Conservation (phyloP, 2,329 filamentous ascomycete species). For the Thyridium curvatum region DNA sequence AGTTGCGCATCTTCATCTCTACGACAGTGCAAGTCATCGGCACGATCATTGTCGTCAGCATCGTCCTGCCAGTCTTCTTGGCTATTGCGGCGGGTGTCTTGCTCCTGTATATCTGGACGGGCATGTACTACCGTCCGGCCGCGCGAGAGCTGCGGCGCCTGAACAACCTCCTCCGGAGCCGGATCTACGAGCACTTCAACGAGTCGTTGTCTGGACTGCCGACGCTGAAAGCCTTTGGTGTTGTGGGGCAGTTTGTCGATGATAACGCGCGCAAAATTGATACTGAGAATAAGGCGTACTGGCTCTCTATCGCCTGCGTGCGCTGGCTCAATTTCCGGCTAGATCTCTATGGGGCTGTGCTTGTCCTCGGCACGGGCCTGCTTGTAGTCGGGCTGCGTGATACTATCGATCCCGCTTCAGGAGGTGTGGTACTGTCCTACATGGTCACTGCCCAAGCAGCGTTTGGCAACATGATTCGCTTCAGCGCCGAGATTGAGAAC, state of each 20-base stretch:
- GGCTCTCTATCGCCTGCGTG: constrained; percentile 61
- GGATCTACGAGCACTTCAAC: constrained; percentile 58
- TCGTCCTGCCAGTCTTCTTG: constrained; percentile 29
- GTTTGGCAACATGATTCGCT: constrained; percentile 64
- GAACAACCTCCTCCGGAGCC: constrained; percentile 58
- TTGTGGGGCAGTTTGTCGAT: constrained; percentile 49
- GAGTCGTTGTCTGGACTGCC: constrained; percentile 42
- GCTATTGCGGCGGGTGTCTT: constrained; percentile 49
- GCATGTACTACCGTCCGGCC: constrained; percentile 60
- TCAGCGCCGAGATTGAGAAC: constrained; percentile 27
- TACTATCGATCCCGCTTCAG: constrained; percentile 27
- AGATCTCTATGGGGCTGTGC: constrained; percentile 52
- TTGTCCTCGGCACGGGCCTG: constrained; percentile 58
- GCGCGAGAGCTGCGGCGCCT: constrained; percentile 64
- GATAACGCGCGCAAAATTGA: constrained; percentile 45
- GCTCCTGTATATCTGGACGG: constrained; percentile 18
- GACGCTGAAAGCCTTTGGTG: constrained; percentile 59
- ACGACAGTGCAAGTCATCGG: constrained; percentile 50
- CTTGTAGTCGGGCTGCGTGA: constrained; percentile 25
- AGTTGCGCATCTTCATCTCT: constrained; percentile 53
- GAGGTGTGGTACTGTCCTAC: constrained; percentile 59
- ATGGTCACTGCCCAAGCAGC: constrained; percentile 40
- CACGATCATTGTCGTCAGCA: constrained; percentile 57
- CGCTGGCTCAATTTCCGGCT: constrained; percentile 60
- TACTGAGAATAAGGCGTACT: constrained; percentile 62